phyloP scores from a whole-genome alignment of 805 yeast species.

The Lipomyces chichibuensis region DNA sequence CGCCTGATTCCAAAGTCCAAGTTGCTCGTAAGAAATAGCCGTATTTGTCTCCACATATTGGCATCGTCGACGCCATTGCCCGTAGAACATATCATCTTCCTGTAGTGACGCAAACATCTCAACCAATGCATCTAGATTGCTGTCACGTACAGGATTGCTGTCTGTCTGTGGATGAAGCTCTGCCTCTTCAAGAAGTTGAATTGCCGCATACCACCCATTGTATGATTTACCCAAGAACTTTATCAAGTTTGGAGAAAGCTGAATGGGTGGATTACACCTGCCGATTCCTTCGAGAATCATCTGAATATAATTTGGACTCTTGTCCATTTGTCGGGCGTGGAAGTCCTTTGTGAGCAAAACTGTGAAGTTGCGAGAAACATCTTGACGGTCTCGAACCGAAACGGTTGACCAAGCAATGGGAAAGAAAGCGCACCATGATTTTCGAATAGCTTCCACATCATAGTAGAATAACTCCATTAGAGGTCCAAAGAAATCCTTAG shows the following conservation, averaged over 20 bases:
- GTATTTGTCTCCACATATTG: slow-evolving; percentile 91
- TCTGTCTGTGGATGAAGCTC: slow-evolving; percentile 62
- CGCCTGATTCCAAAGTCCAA: slow-evolving; percentile 94
- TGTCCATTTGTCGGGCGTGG: slow-evolving; percentile 86
- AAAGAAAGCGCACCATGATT: slow-evolving; percentile 81
- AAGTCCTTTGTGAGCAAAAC: slow-evolving; percentile 84
- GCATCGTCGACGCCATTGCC: slow-evolving; percentile 95
- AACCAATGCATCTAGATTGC: slow-evolving; percentile 85
- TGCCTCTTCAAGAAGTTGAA: slow-evolving; percentile 78
- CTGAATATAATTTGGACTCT: slow-evolving; percentile 83
- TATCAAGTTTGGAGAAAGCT: slow-evolving; percentile 90
- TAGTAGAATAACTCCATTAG: slow-evolving; percentile 79
- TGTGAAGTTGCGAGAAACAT: slow-evolving; percentile 79
- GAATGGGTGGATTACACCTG: slow-evolving; percentile 63
- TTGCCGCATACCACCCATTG: slow-evolving; percentile 88
- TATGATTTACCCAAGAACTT: slow-evolving; percentile 85
- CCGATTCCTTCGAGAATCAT: slow-evolving; percentile 79
- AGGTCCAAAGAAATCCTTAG: slow-evolving; percentile 68
- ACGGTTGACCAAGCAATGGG: slow-evolving; percentile 77
- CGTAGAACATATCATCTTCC: slow-evolving; percentile 96
- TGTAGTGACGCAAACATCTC: slow-evolving; percentile 86
- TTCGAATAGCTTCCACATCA: slow-evolving; percentile 75
- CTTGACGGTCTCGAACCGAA: slow-evolving; percentile 77
- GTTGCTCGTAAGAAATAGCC: slow-evolving; percentile 91
- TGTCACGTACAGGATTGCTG: slow-evolving; percentile 74